Evolutionary conservation across 164 flowering plant species (phyloP).

Genomic region (Aristolochia californica): DNA sequence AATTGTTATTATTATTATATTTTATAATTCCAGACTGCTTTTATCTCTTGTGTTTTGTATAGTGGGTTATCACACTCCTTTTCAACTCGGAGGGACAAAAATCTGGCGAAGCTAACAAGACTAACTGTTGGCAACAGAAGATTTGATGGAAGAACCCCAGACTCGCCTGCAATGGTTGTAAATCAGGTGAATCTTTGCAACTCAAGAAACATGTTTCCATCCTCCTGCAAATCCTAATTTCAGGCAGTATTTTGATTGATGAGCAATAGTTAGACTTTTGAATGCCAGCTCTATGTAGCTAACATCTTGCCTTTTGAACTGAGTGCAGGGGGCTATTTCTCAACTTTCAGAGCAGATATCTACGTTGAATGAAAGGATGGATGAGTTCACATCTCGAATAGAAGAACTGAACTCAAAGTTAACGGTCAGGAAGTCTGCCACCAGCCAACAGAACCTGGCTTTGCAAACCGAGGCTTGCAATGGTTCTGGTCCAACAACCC

Average conservation of each 20-base stretch:
- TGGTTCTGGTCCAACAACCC: conserved; percentile 73
- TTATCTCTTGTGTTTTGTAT: not conserved
- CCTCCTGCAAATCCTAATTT: too few species aligned
- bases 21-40: not conserved
- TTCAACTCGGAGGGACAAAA: conserved; percentile 64
- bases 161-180: conserved; percentile 27
- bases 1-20: not conserved
- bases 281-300: too few species aligned
- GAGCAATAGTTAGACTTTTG: too few species aligned
- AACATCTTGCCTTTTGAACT: conserved; percentile 3
- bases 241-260: too few species aligned
- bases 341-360: conserved; percentile 93
- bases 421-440: conserved; percentile 26
- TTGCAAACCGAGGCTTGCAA: conserved; percentile 58
- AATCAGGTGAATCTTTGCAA: conserved; percentile 38
- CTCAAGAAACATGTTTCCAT: not conserved
- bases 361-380: conserved; percentile 76
- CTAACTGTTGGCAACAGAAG: conserved; percentile 27
- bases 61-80: conserved; percentile 52
- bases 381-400: conserved; percentile 68
- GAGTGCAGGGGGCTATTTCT: conserved; percentile 45
- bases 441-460: conserved; percentile 55
- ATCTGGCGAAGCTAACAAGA: conserved; percentile 37
- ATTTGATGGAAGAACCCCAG: conserved; percentile 39
- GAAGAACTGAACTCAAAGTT: conserved; percentile 81